Conservation (phyloP, 768 basidiomycete species). For the Mycena maculata region DNA sequence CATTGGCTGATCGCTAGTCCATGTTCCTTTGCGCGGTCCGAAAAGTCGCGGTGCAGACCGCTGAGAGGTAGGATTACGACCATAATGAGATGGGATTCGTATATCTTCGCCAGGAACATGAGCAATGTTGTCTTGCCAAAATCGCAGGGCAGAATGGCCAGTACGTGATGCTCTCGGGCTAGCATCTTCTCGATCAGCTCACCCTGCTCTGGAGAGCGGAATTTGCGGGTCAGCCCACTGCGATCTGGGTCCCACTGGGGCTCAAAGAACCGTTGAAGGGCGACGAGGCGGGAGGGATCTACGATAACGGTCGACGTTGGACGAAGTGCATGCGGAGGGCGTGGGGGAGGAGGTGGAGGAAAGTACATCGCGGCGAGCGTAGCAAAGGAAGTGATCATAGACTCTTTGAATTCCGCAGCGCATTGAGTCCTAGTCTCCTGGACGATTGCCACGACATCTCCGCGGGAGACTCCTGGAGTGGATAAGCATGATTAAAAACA, state of each 20-base stretch:
- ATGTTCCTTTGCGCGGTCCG: not conserved
- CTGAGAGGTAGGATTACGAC: slow-evolving; percentile 7
- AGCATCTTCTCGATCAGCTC: slow-evolving; percentile 3
- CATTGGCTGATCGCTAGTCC: too few relatives aligned
- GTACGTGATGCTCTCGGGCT: not conserved
- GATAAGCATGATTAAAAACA: not conserved
- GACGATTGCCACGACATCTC: not conserved
- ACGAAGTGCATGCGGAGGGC: not conserved
- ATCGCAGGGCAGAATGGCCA: slow-evolving; percentile 8
- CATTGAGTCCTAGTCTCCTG: not conserved
- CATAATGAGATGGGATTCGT: not conserved
- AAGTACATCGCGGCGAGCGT: not conserved
- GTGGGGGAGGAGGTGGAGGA: not conserved
- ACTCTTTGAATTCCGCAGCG: not conserved
- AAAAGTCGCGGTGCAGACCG: slow-evolving; percentile 1
- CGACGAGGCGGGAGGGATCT: not conserved
- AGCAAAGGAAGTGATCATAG: not conserved
- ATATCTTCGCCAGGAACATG: not conserved
- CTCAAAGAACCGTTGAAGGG: not conserved
- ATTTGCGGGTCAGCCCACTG: too few relatives aligned
- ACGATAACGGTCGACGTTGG: not conserved
- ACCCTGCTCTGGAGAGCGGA: not conserved
- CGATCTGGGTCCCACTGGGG: not conserved
- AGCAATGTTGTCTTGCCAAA: slow-evolving; percentile 9
- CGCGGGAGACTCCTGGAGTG: not conserved